Evolutionary conservation across 2,329 filamentous ascomycete genomes (phyloP), one percentile per base, ranked within the genome.

Genomic region (Diaporthe amygdali): DNA sequence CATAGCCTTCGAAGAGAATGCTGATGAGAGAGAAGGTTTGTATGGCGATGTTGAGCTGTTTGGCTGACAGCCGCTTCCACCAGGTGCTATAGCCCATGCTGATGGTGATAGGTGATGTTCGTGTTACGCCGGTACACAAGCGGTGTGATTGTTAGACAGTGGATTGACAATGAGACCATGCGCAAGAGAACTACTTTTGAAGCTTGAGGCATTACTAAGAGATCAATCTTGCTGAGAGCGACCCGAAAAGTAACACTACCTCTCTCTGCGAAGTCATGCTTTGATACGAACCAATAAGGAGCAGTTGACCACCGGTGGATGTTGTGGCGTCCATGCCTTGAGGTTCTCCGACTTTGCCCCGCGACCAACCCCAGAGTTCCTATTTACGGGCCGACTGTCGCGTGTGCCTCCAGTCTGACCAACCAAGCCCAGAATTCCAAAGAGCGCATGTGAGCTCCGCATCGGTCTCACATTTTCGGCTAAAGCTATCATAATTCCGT

Each of bases 1-100:
- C 85, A 78, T 88, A 89, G 25, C 86, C 86, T 80, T 81, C 78
- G 74, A 82, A 84, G 74, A 83, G 76, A 32, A 77, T 77, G 72
- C 75, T 77, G 71, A 77, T 76, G 34, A 79, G 74, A 1, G 77
- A 78, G 63, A 80, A 78, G 51, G 69, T 64, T 71, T 79, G 78
- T 72, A 78, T 76, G 46, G 81, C 79, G 7, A 82, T 25, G 73
- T 84, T 85, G 67, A 86, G 80, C 72, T 85, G 80, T 5, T 75
- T 75, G 27, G 83, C 77, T 54, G 83, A 82, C 6, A 85, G 77
- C 71, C 79, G 77, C 75, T 81, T 84, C 84, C 84, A 86, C 1
- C 81, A 56, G 7, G 79, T 82, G 4, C 78, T 80, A 72, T 82
- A 83, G 25, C 78, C 81, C 82, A 84, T 83, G 74, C 63, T 72